phyloP scores from a whole-genome alignment of 768 basidiomycete species.

The Hemileccinum impolitum region DNA sequence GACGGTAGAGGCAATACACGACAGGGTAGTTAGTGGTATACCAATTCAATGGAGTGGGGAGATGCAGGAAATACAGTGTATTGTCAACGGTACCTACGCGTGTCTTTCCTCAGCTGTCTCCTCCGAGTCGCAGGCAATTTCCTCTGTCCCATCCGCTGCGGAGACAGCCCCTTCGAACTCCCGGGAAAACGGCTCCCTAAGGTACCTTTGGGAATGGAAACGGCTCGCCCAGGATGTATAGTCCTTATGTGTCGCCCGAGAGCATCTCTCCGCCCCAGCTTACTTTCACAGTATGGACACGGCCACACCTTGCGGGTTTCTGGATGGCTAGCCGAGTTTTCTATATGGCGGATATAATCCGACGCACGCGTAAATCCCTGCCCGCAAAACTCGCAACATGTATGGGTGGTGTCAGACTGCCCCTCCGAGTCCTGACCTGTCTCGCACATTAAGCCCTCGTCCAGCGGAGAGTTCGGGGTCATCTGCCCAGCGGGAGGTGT shows the following conservation, averaged over 20 bases:
- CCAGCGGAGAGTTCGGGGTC: background rate
- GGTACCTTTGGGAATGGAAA: background rate
- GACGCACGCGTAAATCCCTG: constrained; percentile 19
- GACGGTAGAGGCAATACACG: too few species aligned
- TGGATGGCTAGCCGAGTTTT: constrained; percentile 22
- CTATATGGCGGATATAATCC: constrained; percentile 18
- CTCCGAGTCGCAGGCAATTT: constrained; percentile 1
- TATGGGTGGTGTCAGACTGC: background rate
- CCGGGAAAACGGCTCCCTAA: background rate
- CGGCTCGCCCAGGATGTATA: constrained; percentile 6
- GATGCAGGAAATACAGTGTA: background rate
- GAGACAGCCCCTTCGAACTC: background rate
- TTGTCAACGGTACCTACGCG: constrained; percentile 1
- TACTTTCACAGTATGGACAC: constrained; percentile 17
- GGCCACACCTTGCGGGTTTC: constrained; percentile 27
- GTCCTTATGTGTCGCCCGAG: constrained; percentile 23
- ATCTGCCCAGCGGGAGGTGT: background rate
- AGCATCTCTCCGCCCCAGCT: constrained; percentile 26
- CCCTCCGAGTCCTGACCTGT: background rate
- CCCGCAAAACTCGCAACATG: constrained; percentile 15
- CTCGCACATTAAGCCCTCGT: background rate
- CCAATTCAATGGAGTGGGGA: too few species aligned
- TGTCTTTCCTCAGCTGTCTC: constrained; percentile 6
- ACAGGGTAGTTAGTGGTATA: too few species aligned
- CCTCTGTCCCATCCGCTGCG: constrained; percentile 6